Base-by-base conservation (phyloP, 257 asterid genomes). In the Jasminum sambac region DNA sequence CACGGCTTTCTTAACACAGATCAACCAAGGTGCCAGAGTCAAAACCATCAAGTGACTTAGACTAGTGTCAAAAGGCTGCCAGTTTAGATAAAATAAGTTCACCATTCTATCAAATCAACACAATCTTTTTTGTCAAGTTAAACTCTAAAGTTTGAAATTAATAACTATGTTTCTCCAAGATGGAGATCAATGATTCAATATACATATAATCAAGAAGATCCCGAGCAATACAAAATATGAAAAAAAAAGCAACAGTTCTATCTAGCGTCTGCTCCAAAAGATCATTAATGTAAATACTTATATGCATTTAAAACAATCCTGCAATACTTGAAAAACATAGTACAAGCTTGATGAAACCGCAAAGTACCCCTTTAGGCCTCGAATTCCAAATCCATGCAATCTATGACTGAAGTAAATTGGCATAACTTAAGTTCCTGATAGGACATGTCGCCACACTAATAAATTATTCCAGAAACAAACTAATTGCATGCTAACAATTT, bases 11-110 rank as follows among this genome's bases (percentile, higher is more conserved):
- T n/a, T n/a, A n/a, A n/a, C n/a, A n/a, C 61, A 92, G 77, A 74
- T 92, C 95, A 68, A 81, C 14, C 48, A 84, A 64, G 10, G 79
- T 50, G 78, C 41, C 78, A 1, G 79, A 67, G 46, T 84, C 89
- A 40, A 77, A 58, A 64, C 71, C 89, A 8, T 80, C 34, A 17
- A 82, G 36, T 8, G 84, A 63, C 60, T 63, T 71, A 21, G n/a
- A n/a, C 21, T 23, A 13, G 25, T 63, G 19, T 44, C 75, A 36
- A 74, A 69, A 48, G 77, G 91, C 96, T 89, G 83, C 80, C 76
- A 60, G 64, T 70, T 71, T 24, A 25, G 63, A 41, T 34, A 66
- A 9, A 44, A 14, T 13, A 68, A 21, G 50, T 14, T 57, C 36
- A 65, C 4, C 16, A 55, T 55, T 55, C 62, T 21, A 8, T 6